Percentiles rank a stretch among this genome's conserved stretches.
Conservation (phyloP, 805 yeast genomes). For the Candida michaelii region DNA sequence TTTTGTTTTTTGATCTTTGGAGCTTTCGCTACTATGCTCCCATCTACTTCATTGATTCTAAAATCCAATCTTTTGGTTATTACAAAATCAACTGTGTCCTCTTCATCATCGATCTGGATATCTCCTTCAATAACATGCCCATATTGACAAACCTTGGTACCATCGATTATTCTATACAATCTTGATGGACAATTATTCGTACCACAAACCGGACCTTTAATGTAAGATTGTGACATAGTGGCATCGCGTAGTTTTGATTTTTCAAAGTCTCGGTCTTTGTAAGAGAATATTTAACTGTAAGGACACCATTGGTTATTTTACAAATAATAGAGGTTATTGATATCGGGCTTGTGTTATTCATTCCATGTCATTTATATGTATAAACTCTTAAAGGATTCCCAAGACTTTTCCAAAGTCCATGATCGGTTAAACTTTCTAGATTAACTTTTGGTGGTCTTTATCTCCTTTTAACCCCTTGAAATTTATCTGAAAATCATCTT, state of each 20-base stretch:
- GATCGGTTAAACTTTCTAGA: no score
- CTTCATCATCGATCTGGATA: slow-evolving; percentile 77
- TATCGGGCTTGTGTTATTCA: no score
- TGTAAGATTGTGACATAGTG: slow-evolving; percentile 38
- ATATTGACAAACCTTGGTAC: slow-evolving; percentile 79
- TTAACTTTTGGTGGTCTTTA: no score
- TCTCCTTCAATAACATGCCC: slow-evolving; percentile 89
- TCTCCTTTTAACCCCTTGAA: not conserved
- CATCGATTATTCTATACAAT: slow-evolving; percentile 70
- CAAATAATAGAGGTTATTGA: no score
- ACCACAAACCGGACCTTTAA: slow-evolving; percentile 83
- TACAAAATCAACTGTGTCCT: slow-evolving; percentile 65
- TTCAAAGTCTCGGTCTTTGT: no score
- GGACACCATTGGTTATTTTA: no score
- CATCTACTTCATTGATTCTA: slow-evolving; percentile 11
- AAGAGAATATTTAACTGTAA: no score
- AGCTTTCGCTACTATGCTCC: slow-evolving; percentile 9
- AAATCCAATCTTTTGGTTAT: slow-evolving; percentile 57
- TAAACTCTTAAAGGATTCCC: no score
- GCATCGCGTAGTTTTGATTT: slow-evolving; percentile 5
- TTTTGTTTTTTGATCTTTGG: slow-evolving; percentile 12
- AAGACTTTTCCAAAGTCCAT: no score
- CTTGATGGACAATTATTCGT: slow-evolving; percentile 84
- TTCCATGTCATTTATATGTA: no score
- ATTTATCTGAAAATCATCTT: not conserved